Evolutionary conservation across 805 yeast species (phyloP).

Genomic region (Zygosaccharomyces bisporus): DNA sequence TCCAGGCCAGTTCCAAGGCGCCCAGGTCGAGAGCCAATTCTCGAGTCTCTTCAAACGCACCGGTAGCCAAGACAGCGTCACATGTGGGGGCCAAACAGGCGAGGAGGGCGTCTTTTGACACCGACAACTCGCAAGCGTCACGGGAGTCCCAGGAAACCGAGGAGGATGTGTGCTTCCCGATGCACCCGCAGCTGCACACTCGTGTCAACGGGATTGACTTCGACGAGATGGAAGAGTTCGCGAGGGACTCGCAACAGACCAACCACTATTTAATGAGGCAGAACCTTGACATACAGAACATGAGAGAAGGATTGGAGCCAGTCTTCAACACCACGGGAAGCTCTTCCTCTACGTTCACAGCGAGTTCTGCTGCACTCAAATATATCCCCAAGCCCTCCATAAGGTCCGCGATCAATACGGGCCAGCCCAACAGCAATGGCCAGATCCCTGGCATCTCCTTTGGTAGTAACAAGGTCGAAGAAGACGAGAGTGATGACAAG

Average conservation of each 20-base stretch:
- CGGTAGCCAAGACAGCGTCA: slow-evolving; percentile 11
- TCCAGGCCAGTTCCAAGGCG: slow-evolving; percentile 12
- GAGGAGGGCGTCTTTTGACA: slow-evolving; percentile 42
- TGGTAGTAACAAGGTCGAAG: slow-evolving; percentile 39
- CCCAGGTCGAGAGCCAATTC: slow-evolving; percentile 25
- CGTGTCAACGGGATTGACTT: slow-evolving; percentile 80
- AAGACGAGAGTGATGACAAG: slow-evolving; percentile 13
- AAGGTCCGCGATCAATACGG: slow-evolving; percentile 1
- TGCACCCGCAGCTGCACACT: slow-evolving; percentile 59
- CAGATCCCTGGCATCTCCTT: slow-evolving; percentile 37
- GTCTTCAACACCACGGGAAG: slow-evolving; percentile 7
- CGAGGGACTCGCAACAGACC: slow-evolving; percentile 56
- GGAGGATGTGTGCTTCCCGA: slow-evolving; percentile 96
- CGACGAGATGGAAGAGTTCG: slow-evolving; percentile 82
- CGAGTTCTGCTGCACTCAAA: slow-evolving; percentile 51
- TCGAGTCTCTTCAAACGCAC: slow-evolving; percentile 11
- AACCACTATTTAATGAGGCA: slow-evolving; percentile 33
- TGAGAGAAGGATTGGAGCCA: slow-evolving; percentile 1
- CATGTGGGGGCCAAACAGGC: slow-evolving; percentile 6
- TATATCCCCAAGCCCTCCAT: slow-evolving; percentile 48
- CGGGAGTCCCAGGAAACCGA: slow-evolving; percentile 86
- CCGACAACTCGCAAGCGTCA: slow-evolving; percentile 72
- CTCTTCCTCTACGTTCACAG: slow-evolving; percentile 35
- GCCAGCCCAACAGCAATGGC: not conserved
- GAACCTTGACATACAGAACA: slow-evolving; percentile 5